phyloP scores from a whole-genome alignment of 2,329 filamentous ascomycete species.

The Gaeumannomyces sp. region DNA sequence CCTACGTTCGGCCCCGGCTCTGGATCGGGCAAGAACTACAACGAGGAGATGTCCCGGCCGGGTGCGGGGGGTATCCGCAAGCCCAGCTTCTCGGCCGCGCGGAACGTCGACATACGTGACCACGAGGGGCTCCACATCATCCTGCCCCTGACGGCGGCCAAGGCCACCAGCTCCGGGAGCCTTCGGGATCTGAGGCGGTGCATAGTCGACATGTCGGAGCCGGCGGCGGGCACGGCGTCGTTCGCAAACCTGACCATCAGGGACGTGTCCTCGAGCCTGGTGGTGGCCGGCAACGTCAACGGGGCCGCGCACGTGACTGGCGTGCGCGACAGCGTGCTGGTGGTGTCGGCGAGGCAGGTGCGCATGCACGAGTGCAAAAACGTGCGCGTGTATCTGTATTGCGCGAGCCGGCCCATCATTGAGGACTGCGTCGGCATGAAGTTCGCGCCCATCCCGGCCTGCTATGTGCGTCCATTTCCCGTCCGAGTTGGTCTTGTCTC shows the following conservation, averaged over 20 bases:
- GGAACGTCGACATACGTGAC: conserved; percentile 58
- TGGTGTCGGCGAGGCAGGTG: conserved; percentile 80
- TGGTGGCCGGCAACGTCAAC: conserved; percentile 71
- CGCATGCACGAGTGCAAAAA: conserved; percentile 82
- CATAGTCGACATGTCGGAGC: conserved; percentile 73
- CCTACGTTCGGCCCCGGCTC: conserved; percentile 21
- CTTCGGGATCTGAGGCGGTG: conserved; percentile 64
- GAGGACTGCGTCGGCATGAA: conserved; percentile 76
- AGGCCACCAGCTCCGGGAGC: conserved; percentile 67
- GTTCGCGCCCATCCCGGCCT: conserved; percentile 68
- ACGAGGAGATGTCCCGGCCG: conserved; percentile 44
- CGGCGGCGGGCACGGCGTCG: conserved; percentile 51
- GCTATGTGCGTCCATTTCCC: conserved; percentile 51
- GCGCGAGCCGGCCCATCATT: conserved; percentile 82
- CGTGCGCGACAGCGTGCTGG: conserved; percentile 64
- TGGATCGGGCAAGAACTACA: conserved; percentile 42
- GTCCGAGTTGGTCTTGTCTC: conserved; percentile 2
- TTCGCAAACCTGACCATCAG: conserved; percentile 67
- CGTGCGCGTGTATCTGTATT: conserved; percentile 78
- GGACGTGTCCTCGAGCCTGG: conserved; percentile 61
- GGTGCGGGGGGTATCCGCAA: conserved; percentile 41
- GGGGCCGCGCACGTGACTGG: conserved; percentile 81
- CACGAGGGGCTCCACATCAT: conserved; percentile 69
- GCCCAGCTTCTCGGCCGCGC: conserved; percentile 57
- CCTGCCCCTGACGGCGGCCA: conserved; percentile 63